Evolutionary conservation across 345 rosid genomes (phyloP).

Genomic region (Eucalyptus polyanthemos): DNA sequence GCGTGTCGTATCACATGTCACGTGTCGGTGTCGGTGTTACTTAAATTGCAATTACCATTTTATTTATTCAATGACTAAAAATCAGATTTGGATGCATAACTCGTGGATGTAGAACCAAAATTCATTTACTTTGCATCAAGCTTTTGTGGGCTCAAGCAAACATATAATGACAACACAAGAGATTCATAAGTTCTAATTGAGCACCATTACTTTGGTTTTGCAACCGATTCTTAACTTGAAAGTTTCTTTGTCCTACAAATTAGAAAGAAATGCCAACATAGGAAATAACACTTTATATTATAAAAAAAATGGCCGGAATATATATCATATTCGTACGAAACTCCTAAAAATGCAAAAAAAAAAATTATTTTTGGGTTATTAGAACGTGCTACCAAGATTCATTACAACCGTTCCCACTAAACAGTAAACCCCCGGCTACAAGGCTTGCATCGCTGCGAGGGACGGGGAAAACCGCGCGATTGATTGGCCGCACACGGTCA

Average conservation of each 20-base stretch:
- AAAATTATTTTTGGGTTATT: no score
- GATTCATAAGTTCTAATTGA: accelerated
- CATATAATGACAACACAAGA: neutral
- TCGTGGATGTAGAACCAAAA: neutral
- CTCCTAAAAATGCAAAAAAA: neutral
- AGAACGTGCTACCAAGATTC: no score
- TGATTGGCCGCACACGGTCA: neutral
- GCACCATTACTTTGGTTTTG: no score
- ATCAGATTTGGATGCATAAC: neutral
- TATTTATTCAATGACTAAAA: no score
- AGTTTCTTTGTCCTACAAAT: accelerated
- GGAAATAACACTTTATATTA: neutral
- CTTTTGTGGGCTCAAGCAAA: neutral
- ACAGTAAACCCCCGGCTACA: no score
- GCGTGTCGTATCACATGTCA: accelerated
- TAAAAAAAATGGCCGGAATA: neutral
- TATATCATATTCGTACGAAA: neutral
- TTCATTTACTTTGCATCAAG: neutral
- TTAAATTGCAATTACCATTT: neutral
- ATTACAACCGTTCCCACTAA: no score
- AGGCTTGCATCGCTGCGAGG: no score
- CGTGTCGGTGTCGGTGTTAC: accelerated
- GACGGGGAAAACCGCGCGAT: neutral
- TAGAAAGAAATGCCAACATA: neutral
- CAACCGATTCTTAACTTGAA: accelerated